Evolutionary conservation across 768 basidiomycete species (phyloP).

Genomic region (Rhodotorula paludigena): DNA sequence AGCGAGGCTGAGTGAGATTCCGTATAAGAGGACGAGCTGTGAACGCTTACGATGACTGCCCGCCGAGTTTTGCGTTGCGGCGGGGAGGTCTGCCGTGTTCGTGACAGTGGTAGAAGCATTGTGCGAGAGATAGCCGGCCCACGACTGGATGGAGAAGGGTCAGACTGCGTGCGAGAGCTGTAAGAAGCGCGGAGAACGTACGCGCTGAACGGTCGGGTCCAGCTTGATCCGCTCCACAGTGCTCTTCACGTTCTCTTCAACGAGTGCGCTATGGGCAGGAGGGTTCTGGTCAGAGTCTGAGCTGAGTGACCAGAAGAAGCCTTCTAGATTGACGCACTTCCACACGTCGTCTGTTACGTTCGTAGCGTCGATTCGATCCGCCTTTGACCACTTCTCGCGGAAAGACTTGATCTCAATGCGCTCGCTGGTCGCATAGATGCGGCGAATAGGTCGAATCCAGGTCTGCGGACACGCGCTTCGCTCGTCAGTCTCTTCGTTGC

Average conservation of each 20-base stretch:
- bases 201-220: conserved; percentile 8
- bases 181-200: background rate
- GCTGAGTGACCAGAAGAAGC: background rate
- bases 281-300: background rate
- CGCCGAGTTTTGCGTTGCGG: too few relatives aligned
- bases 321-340: background rate
- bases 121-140: too few relatives aligned
- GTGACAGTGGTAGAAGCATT: too few relatives aligned
- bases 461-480: background rate
- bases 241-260: conserved; percentile 30
- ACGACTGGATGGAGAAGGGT: too few relatives aligned
- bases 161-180: background rate
- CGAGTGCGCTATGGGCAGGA: conserved; percentile 1
- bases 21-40: too few relatives aligned
- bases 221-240: conserved; percentile 5
- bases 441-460: conserved; percentile 27
- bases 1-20: too few relatives aligned
- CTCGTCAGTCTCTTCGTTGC: too few relatives aligned
- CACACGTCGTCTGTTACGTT: conserved; percentile 13
- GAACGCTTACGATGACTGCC: too few relatives aligned
- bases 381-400: background rate
- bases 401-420: conserved; percentile 18
- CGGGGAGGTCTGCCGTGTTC: too few relatives aligned
- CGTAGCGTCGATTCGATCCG: background rate
- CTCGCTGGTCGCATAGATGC: conserved; percentile 1